Base-by-base conservation (phyloP, 2,329 filamentous ascomycete genomes). In the Aspergillus sergii region DNA sequence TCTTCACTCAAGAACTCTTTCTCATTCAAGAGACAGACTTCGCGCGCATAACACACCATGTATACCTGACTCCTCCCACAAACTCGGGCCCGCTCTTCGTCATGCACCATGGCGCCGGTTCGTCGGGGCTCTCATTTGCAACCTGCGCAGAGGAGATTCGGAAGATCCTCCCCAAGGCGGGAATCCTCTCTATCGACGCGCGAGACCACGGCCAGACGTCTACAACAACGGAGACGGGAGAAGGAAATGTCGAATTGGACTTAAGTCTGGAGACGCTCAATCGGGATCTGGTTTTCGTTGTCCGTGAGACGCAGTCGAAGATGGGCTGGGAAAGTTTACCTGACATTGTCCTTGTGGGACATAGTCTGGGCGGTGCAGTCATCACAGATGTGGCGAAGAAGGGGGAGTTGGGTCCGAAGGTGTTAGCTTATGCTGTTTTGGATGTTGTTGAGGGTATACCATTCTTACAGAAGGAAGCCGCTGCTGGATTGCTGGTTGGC, bases 31-130 rank as follows among this genome's bases (percentile, higher is more conserved):
- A 77, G 30, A 74, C 76, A 39, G 68, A 73, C 43, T 73, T 70
- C 23, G 65, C 78, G 43, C 76, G 80, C 26, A 86, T 92, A 48
- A 86, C 83, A 58, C 91, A 94, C 74, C 95, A 99, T 81, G 91
- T 88, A 62, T 98, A 98, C 77, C 83, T 98, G 50, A 97, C 89
- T 23, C 93, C 93, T 0, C 94, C 94, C 1, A 73, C 76, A 1
- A 88, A 85, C 43, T 85, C 86, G 65, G 92, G 91, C 0, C 93
- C 94, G 0, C 83, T 99, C 6, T 94, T 99, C 77, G 90, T 98
- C 64, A 92, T 91, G 79, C 95, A 99, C 75, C 95, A 99, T 79
- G 95, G 95, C 45, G 95, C 92, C 46, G 95, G 95, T 19, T 96
- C 94, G 4, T 97, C 94, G 0, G 96, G 91, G 8, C 86, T 98